Percentiles rank a stretch among this genome's conserved stretches.
phyloP scores from a whole-genome alignment of 2,329 filamentous ascomycete genomes.

The Passalora sequoiae region DNA sequence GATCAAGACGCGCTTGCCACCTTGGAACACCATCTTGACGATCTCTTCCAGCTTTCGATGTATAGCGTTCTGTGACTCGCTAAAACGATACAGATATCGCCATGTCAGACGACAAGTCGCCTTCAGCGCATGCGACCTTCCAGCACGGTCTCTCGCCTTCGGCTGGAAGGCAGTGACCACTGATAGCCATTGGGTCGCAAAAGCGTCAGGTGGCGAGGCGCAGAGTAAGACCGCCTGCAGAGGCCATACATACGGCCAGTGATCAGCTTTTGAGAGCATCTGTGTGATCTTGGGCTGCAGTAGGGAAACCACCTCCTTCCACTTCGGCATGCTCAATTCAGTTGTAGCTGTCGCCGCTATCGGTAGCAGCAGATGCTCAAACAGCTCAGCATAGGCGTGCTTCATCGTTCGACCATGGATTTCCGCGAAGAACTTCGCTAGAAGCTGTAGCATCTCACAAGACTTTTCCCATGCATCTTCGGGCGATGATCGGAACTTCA shows the following conservation, averaged over 20 bases:
- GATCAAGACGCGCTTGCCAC: conserved; percentile 72
- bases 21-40: conserved; percentile 74
- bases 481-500: conserved; percentile 69
- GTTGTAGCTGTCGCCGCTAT: conserved; percentile 71
- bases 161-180: conserved; percentile 71
- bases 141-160: conserved; percentile 76
- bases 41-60: conserved; percentile 85
- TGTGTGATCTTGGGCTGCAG: conserved; percentile 74
- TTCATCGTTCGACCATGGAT: conserved; percentile 88
- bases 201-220: conserved; percentile 77
- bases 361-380: conserved; percentile 79
- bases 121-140: conserved; percentile 74
- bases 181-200: conserved; percentile 80
- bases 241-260: conserved; percentile 86
- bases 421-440: conserved; percentile 76
- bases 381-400: conserved; percentile 86
- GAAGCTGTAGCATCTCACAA: conserved; percentile 77
- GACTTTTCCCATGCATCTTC: conserved; percentile 76
- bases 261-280: conserved; percentile 84
- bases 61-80: conserved; percentile 63
- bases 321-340: conserved; percentile 75
- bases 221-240: conserved; percentile 82
- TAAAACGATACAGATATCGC: conserved; percentile 81
- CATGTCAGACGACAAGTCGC: conserved; percentile 86
- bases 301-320: conserved; percentile 76